These are phyloP conservation scores for Backusella parvicylindrica DNA, from an alignment of 192 early-diverging fungal species.

Conservation along the genomic window DNA sequence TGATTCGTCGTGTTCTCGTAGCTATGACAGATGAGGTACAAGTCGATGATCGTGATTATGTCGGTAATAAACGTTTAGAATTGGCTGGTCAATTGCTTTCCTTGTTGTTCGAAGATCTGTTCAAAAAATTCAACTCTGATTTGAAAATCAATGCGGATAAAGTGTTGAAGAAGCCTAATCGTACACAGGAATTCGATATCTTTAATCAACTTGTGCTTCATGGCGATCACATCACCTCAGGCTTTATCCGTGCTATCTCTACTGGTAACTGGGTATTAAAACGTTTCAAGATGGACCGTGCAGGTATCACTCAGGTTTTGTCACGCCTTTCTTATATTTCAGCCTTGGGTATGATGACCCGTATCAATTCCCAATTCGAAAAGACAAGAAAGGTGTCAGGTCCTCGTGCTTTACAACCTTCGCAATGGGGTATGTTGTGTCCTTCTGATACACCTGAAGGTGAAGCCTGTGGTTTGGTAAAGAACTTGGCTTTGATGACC, in stretches of 20 bases:
- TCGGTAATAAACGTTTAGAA: conserved; percentile 98
- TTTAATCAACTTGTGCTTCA: conserved; percentile 69
- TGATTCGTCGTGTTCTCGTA: conserved; percentile 89
- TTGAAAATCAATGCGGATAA: conserved; percentile 91
- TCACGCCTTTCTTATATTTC: conserved; percentile 91
- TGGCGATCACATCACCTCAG: conserved; percentile 84
- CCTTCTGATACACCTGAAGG: conserved; percentile 98
- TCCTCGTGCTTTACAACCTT: conserved; percentile 93
- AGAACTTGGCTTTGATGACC: conserved; percentile 97
- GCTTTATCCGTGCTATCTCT: conserved; percentile 89
- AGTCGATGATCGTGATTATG: conserved; percentile 95
- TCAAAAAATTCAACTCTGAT: conserved; percentile 87
- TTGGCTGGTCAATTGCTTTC: conserved; percentile 92
- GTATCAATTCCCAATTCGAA: conserved; percentile 96
- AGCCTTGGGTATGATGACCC: conserved; percentile 96
- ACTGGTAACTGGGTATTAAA: conserved; percentile 98
- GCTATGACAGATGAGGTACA: conserved; percentile 77
- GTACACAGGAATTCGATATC: conserved; percentile 87
- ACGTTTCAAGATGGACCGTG: conserved; percentile 99
- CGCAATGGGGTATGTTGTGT: conserved; percentile 97
- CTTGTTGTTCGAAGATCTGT: conserved; percentile 95
- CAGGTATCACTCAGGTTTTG: conserved; percentile 95
- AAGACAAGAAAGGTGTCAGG: conserved; percentile 97
- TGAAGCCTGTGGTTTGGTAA: conserved; percentile 95
- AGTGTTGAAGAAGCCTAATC: conserved; percentile 83